phyloP scores from a whole-genome alignment of 306 rosid genomes.

The Corylus heterophylla region DNA sequence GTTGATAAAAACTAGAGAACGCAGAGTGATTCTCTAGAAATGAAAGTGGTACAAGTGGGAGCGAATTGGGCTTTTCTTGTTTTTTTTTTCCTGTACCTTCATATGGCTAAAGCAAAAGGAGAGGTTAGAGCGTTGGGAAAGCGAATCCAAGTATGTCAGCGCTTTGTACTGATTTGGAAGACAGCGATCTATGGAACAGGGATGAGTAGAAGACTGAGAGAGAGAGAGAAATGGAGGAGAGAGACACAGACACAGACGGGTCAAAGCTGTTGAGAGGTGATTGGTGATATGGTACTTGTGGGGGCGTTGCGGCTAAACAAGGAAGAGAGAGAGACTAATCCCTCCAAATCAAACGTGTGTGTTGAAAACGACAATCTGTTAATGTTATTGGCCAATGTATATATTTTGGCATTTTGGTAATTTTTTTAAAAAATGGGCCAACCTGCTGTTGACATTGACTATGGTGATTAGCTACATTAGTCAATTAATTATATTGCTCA shows the following conservation, averaged over 20 bases:
- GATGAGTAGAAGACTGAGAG: conserved; percentile 15
- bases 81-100: background rate
- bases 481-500: background rate
- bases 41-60: background rate
- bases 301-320: conserved; percentile 35
- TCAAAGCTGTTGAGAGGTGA: conserved; percentile 67
- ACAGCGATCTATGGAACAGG: conserved; percentile 54
- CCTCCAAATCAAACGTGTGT: conserved; percentile 14
- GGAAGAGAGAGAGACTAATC: conserved; percentile 13
- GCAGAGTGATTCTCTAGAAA: background rate
- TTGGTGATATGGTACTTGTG: conserved; percentile 55
- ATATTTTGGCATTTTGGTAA: conserved; percentile 17
- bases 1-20: background rate
- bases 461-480: background rate
- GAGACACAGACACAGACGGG: conserved; percentile 7
- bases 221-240: conserved; percentile 1
- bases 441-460: background rate
- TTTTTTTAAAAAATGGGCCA: background rate
- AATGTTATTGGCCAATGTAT: conserved; percentile 22
- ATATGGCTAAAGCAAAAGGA: conserved; percentile 17
- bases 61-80: conserved; percentile 3
- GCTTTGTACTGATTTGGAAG: conserved; percentile 35
- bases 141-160: conserved; percentile 37
- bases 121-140: conserved; percentile 10
- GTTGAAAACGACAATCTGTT: conserved; percentile 36